These are phyloP conservation scores for Zygoascus sp. DNA, from an alignment of 1,139 yeast species.

Conservation along the genomic window DNA sequence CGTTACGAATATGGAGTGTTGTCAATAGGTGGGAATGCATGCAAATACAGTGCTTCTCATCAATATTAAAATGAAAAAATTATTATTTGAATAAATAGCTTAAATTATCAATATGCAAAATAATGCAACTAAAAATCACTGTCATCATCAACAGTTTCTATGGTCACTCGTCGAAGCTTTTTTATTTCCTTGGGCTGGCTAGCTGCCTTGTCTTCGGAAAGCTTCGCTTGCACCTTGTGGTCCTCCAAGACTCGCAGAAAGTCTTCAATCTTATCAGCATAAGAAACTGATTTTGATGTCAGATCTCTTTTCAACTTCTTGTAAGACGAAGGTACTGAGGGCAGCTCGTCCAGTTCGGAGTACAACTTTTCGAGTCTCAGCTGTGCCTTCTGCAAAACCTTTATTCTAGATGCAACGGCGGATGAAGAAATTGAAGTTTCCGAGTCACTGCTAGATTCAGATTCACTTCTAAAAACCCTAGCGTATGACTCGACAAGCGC, in stretches of 20 bases:
- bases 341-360: constrained; percentile 25
- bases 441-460: constrained; percentile 18
- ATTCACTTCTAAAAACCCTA: constrained; percentile 20
- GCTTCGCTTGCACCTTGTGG: constrained; percentile 17
- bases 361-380: constrained; percentile 24
- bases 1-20: too few relatives aligned
- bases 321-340: constrained; percentile 13
- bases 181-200: constrained; percentile 1
- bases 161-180: constrained; percentile 20
- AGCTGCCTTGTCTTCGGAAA: constrained; percentile 14
- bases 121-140: constrained; percentile 13
- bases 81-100: constrained; percentile 1
- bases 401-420: constrained; percentile 23
- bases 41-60: too few relatives aligned
- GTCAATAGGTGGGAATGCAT: too few relatives aligned
- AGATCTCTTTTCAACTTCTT: constrained; percentile 25
- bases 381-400: constrained; percentile 26
- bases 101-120: too few relatives aligned
- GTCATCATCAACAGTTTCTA: constrained; percentile 27
- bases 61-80: neutral
- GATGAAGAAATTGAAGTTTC: constrained; percentile 11
- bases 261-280: constrained; percentile 27
- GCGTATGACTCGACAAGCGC: constrained; percentile 23
- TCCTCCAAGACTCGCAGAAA: constrained; percentile 22
- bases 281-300: constrained; percentile 21